A percentile compares a stretch with the other conserved stretches of the same genome.
Conservation (phyloP, 768 basidiomycete species). For the Macrolepiota fuliginosa region DNA sequence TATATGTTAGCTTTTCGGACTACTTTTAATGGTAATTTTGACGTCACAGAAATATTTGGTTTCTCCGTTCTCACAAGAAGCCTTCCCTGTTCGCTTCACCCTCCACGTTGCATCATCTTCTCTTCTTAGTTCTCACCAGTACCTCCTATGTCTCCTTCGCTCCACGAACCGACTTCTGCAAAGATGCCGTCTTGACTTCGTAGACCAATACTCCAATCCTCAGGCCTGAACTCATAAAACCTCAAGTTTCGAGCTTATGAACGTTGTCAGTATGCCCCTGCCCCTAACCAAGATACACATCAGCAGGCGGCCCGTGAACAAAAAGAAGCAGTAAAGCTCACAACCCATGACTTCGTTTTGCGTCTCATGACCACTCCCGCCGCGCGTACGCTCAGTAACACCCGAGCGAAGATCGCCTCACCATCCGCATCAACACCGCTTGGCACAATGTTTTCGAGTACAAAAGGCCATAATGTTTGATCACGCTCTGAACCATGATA, state of each 20-base stretch:
- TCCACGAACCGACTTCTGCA: not conserved
- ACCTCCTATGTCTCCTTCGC: not conserved
- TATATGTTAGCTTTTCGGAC: not conserved
- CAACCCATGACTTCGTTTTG: not conserved
- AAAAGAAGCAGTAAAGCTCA: not conserved
- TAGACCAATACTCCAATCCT: not conserved
- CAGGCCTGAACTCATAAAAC: too few species aligned
- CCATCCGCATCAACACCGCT: slow-evolving; percentile 1
- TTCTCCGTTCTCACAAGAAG: not conserved
- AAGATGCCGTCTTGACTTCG: not conserved
- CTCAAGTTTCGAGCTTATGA: too few species aligned
- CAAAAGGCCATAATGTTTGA: not conserved
- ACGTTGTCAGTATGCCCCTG: too few species aligned
- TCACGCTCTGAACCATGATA: not conserved
- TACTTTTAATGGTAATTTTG: not conserved
- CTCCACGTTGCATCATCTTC: not conserved
- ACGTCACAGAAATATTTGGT: not conserved
- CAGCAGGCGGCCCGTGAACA: not conserved
- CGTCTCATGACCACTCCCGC: slow-evolving; percentile 3
- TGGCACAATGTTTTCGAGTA: not conserved
- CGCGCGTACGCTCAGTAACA: not conserved
- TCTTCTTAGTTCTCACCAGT: not conserved
- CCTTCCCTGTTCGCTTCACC: not conserved
- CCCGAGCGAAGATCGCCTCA: not conserved
- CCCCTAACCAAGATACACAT: not conserved